Evolutionary conservation across 192 early-diverging fungal genomes (phyloP), one percentile per base, ranked within the genome.

Genomic region (Fimicolochytrium jonesii): DNA sequence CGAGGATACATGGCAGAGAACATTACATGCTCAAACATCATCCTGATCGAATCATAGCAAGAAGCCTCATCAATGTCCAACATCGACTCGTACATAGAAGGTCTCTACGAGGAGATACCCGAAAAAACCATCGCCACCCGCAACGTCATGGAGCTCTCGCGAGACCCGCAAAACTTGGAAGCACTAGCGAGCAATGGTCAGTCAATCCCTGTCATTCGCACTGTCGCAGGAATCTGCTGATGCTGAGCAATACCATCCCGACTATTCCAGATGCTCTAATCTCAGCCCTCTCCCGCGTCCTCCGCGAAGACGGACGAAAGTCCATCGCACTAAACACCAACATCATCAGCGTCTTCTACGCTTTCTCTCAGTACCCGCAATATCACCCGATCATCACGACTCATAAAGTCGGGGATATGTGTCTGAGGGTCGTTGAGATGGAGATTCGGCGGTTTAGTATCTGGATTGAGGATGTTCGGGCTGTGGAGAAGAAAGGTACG

Each of bases 341-440:
- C 61, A 83, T 84, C 61, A 70, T 82, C 30, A 69, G 67, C 59
- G 76, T 82, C 20, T 84, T 84, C 56, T 83, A 72, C 62, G 77
- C 71, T 55, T 79, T 84, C 48, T 83, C 82, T 0, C 73, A 78
- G 34, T 79, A 77, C 62, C 66, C 80, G 1, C 64, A 77, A 31
- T 84, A 70, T 56, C 82, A 83, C 35, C 49, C 62, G 1, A 53
- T 80, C 13, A 78, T 84, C 44, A 83, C 82, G 9, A 59, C 74
- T 2, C 73, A 84, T 64, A 84, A 84, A 55, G 61, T 84, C 33
- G 82, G 82, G 0, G 82, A 84, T 54, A 79, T 82, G 77, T 84
- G 82, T 59, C 37, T 84, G 18, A 51, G 66, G 29, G 70, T 80
- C 1, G 64, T 72, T 1, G 79, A 84, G 25, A 68, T 70, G 57